These are phyloP conservation scores for Trichosporon sp. DNA, from an alignment of 1,284 basidiomycete species.

Conservation along the genomic window DNA sequence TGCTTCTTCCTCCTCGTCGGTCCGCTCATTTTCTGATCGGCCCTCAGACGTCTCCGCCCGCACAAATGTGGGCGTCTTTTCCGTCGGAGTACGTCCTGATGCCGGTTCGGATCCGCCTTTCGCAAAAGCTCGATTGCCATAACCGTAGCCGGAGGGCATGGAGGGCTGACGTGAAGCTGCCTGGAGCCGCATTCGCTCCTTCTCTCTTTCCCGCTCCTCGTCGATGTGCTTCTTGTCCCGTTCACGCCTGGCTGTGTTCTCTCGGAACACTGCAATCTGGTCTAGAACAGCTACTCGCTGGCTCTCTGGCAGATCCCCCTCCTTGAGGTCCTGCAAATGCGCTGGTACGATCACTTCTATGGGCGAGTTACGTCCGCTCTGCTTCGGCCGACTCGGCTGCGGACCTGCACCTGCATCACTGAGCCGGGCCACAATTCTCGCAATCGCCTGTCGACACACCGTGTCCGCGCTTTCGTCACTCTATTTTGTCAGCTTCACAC, in stretches of 20 bases:
- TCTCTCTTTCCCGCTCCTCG: conserved; percentile 40
- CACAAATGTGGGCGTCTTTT: conserved; percentile 66
- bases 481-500: conserved; percentile 18
- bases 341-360: conserved; percentile 68
- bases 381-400: conserved; percentile 18
- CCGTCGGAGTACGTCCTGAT: not conserved
- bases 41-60: conserved; percentile 56
- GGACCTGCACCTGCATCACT: conserved; percentile 19
- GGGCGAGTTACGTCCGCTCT: conserved; percentile 49
- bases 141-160: conserved; percentile 25
- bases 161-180: not conserved
- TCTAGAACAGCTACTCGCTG: conserved; percentile 87
- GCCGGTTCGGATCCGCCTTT: conserved; percentile 5
- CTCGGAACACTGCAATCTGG: conserved; percentile 89
- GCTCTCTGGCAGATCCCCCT: conserved; percentile 91
- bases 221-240: conserved; percentile 74
- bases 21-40: conserved; percentile 54
- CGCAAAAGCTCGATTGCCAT: conserved; percentile 24
- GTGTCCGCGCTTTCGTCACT: conserved; percentile 46
- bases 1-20: conserved; percentile 77
- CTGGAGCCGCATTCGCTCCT: conserved; percentile 14
- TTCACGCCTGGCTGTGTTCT: conserved; percentile 76
- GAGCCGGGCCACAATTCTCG: conserved; percentile 42
- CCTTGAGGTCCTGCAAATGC: conserved; percentile 88
- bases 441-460: conserved; percentile 38